These are phyloP conservation scores for Graphiopsis chlorocephala DNA, from an alignment of 2,329 filamentous ascomycete genomes.

Conservation along the genomic window DNA sequence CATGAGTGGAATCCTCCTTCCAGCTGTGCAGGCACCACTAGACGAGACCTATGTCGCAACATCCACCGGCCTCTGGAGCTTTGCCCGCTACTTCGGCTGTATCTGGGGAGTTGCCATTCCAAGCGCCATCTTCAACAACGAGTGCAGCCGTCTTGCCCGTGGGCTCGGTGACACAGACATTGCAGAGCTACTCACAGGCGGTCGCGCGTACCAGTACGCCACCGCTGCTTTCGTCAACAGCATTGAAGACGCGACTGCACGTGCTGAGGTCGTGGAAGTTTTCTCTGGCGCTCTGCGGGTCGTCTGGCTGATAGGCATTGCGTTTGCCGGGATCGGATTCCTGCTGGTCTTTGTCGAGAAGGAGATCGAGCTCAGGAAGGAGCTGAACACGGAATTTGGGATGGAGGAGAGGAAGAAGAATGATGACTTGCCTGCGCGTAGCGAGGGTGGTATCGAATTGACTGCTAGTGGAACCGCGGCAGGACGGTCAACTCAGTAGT, in stretches of 20 bases:
- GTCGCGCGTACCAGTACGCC: slow-evolving; percentile 14
- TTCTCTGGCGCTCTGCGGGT: slow-evolving; percentile 13
- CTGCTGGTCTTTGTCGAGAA: slow-evolving; percentile 17
- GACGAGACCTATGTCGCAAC: slow-evolving; percentile 37
- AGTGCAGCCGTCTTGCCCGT: slow-evolving; percentile 10
- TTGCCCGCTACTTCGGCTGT: slow-evolving; percentile 46
- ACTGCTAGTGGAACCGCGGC: too few species aligned
- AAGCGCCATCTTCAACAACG: slow-evolving; percentile 39
- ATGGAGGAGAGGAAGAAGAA: slow-evolving; percentile 14
- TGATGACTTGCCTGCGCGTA: not conserved
- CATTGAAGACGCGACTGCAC: not conserved
- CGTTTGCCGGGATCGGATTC: slow-evolving; percentile 14
- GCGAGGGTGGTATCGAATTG: not conserved
- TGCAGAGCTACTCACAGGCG: slow-evolving; percentile 2
- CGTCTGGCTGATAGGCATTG: slow-evolving; percentile 17
- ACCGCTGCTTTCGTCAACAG: slow-evolving; percentile 12
- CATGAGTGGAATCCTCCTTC: slow-evolving; percentile 39
- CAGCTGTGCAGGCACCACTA: slow-evolving; percentile 43
- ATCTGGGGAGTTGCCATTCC: slow-evolving; percentile 47
- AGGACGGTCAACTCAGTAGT: too few species aligned
- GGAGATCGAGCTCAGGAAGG: slow-evolving; percentile 16
- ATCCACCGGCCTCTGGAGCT: slow-evolving; percentile 42
- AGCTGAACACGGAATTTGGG: slow-evolving; percentile 17
- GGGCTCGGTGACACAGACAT: not conserved
- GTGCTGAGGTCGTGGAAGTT: slow-evolving; percentile 4